These are phyloP conservation scores for Boletus reticulatus DNA, from an alignment of 768 basidiomycete genomes.

Conservation along the genomic window DNA sequence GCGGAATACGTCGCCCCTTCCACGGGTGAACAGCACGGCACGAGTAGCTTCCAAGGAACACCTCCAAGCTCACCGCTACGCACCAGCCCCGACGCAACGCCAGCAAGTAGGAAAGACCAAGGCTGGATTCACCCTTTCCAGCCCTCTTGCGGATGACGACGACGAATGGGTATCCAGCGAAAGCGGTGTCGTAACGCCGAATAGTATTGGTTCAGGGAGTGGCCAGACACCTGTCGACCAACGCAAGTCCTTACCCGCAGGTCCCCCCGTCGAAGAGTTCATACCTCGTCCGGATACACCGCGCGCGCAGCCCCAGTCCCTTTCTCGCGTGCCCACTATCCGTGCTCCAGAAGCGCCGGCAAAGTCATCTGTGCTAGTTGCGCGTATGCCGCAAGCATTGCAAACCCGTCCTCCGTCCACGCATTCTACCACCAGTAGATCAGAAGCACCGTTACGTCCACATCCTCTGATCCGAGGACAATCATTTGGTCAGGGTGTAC, in stretches of 20 bases:
- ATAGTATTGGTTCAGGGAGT: conserved; percentile 45
- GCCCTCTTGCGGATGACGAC: conserved; percentile 48
- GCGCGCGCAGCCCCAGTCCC: conserved; percentile 30
- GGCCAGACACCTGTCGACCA: conserved; percentile 32
- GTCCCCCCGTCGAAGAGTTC: conserved; percentile 15
- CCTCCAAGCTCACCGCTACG: conserved; percentile 35
- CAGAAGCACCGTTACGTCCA: conserved; percentile 49
- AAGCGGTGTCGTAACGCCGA: conserved; percentile 71
- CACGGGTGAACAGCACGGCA: conserved; percentile 27
- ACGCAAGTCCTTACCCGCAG: conserved; percentile 13
- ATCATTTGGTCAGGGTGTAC: conserved; percentile 49
- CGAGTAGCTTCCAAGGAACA: conserved; percentile 30
- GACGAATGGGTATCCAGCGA: conserved; percentile 81
- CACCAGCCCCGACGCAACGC: conserved; percentile 25
- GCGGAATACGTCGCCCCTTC: conserved; percentile 27
- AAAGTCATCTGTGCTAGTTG: conserved; percentile 11
- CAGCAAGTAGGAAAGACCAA: conserved; percentile 39
- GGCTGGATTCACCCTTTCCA: conserved; percentile 58
- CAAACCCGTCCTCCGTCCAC: conserved; percentile 59
- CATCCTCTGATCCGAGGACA: conserved; percentile 78
- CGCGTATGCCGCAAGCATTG: conserved; percentile 18
- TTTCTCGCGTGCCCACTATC: conserved; percentile 33
- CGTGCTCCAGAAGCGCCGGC: conserved; percentile 27
- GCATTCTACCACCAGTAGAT: conserved; percentile 48
- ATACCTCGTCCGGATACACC: conserved; percentile 29